Evolutionary conservation across 257 asterid genomes (phyloP).

Genomic region (Osmanthus fragrans): DNA sequence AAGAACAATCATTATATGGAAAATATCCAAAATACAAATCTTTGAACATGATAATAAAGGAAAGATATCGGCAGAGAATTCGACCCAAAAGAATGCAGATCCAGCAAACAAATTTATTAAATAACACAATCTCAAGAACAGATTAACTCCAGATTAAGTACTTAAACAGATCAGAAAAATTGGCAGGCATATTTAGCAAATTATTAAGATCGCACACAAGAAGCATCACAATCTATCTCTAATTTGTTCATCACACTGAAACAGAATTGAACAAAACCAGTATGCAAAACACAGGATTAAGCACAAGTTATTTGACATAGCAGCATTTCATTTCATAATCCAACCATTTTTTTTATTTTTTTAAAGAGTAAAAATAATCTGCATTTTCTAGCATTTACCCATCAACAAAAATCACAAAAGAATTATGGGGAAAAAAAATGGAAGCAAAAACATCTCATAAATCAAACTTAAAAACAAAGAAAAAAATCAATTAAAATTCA

Average conservation of each 20-base stretch:
- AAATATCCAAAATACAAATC: slow-evolving; percentile 4
- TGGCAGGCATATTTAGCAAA: no score
- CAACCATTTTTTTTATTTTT: not conserved
- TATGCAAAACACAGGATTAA: slow-evolving; percentile 17
- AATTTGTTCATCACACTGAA: no score
- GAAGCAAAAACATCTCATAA: not conserved
- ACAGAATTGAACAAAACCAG: slow-evolving; percentile 30
- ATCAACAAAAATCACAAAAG: no score
- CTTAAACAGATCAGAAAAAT: slow-evolving; percentile 19
- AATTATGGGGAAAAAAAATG: not conserved
- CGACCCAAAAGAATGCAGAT: slow-evolving; percentile 2
- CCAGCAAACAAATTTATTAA: not conserved
- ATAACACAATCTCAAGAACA: not conserved
- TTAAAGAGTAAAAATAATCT: not conserved
- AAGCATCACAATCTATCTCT: no score
- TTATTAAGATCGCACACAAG: no score
- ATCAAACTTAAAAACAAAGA: not conserved
- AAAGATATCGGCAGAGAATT: not conserved
- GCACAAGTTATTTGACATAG: slow-evolving; percentile 26
- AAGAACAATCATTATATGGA: not conserved
- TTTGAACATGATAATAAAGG: slow-evolving; percentile 7
- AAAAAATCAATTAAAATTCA: slow-evolving; percentile 6
- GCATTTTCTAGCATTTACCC: not conserved
- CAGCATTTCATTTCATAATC: slow-evolving; percentile 17
- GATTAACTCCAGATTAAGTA: not conserved